Evolutionary conservation across 169 alveolate genomes (phyloP), one percentile per base, ranked within the genome.

Genomic region (Amoebophrya sp.): DNA sequence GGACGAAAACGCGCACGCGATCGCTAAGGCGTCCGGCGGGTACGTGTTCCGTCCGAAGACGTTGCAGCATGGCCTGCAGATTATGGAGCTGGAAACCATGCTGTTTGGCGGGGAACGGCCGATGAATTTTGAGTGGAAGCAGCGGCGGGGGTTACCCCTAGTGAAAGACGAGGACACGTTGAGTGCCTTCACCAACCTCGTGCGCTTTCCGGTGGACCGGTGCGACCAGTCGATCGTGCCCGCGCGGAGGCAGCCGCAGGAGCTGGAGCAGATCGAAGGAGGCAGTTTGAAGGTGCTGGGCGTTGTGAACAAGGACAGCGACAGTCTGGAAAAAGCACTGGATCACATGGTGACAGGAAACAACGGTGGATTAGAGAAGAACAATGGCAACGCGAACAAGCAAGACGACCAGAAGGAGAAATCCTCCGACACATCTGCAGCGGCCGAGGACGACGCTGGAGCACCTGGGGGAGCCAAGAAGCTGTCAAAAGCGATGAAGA

Each of bases 1-100:
- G 89, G 89, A 77, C 40, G 40, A 25, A 12, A 32, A 77, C 40
- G 40, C 38, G 39, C 89, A 32, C 38, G 39, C 89, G 29, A 32
- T 77, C 40, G 89, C 89, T 1, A 77, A 77, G 40, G 18, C 40
- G 23, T n/a, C 89, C 2, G 89, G 89, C 18, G 89, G 89, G 3
- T 77, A 77, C 89, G 89, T 77, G 12, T 77, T 77, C 40, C 89
- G 40, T 39, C 89, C 89, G 40, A 77, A 77, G 40, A n/a, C 40
- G 40, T 10, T 77, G 40, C 89, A 77, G 40, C 40, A 77, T 39
- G 89, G 40, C 39, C 23, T 77, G 89, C 89, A 38, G 29, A 12
- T 77, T 23, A 32, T n/a, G 40, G 89, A 77, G 89, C 89, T 77
- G 39, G 89, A 77, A 23, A 29, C 38, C 40, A 29, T 77, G 23